These are phyloP conservation scores for Leccinum variicolor DNA, from an alignment of 768 basidiomycete genomes.

Conservation along the genomic window DNA sequence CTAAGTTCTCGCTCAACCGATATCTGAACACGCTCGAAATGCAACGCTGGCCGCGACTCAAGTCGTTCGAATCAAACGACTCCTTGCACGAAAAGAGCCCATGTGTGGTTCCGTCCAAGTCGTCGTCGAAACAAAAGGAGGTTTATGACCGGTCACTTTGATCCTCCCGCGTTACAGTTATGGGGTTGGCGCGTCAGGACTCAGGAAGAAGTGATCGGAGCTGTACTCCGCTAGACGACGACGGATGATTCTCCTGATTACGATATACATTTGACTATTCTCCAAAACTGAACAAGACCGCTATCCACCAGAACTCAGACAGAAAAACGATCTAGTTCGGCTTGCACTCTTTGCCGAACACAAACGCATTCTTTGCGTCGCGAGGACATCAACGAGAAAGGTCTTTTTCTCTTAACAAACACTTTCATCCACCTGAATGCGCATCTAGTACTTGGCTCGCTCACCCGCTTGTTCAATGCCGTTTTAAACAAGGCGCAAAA, in stretches of 20 bases:
- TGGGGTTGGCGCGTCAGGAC: constrained; percentile 62
- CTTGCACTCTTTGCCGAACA: too few relatives aligned
- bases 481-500: too few relatives aligned
- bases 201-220: constrained; percentile 65
- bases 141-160: constrained; percentile 79
- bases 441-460: too few relatives aligned
- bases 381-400: too few relatives aligned
- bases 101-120: constrained; percentile 70
- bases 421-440: too few relatives aligned
- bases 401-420: too few relatives aligned
- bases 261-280: neutral
- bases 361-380: too few relatives aligned
- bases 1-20: too few relatives aligned
- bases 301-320: too few relatives aligned
- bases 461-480: too few relatives aligned
- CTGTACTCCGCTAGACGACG: neutral
- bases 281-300: too few relatives aligned
- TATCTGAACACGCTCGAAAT: constrained; percentile 79
- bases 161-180: constrained; percentile 72
- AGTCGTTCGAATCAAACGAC: constrained; percentile 51
- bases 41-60: constrained; percentile 23
- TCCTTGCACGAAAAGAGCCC: constrained; percentile 74
- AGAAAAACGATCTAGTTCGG: too few relatives aligned
- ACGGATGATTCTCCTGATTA: neutral
- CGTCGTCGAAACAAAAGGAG: constrained; percentile 56